Base-by-base conservation (phyloP, 1,284 basidiomycete species). In the Puccinia sorghi region DNA sequence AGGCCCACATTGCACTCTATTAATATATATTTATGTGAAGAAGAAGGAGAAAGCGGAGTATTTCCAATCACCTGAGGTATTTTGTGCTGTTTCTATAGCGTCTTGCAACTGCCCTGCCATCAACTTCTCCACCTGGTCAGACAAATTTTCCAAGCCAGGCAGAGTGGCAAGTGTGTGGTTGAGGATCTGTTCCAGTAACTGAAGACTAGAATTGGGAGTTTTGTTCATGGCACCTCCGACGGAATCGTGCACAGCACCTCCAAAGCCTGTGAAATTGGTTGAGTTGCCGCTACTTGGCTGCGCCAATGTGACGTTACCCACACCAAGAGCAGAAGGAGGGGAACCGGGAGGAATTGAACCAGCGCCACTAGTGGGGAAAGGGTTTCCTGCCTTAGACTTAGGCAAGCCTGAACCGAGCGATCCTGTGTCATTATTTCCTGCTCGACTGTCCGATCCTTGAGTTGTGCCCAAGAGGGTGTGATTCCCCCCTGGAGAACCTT, bases 131-230 rank as follows among this genome's bases (percentile, higher is more conserved):
- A 72, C 27, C 54, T 72, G 39, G 20, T 57, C 71, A 25, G 71
- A 52, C 13, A 72, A 39, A 7, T 32, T 32, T 4, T 72, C 54
- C 13, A 72, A 54, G n/a, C 71, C 71, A 56, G 71, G 71, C 7
- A 72, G 41, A 39, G 52, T 54, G 25, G 71, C 22, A 41, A 72
- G 71, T 15, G 71, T 72, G 37, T 52, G 41, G 56, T 72, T 72
- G 17, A 72, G 32, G 17, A 59, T 59, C n/a, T 72, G 12, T 59
- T 72, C n/a, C 17, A 72, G 22, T 41, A 72, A 43, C 22, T 72
- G 54, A 48, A 66, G 64, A 66, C 64, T 66, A 25, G 41, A 25
- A 39, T 43, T 48, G 4, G 41, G 9, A 22, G 25, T 43, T 43
- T 46, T 46, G 41, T 50, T 66, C 64, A 32, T 46, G 41, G 64